phyloP scores from a whole-genome alignment of 768 basidiomycete species.

The Inosperma sp. region DNA sequence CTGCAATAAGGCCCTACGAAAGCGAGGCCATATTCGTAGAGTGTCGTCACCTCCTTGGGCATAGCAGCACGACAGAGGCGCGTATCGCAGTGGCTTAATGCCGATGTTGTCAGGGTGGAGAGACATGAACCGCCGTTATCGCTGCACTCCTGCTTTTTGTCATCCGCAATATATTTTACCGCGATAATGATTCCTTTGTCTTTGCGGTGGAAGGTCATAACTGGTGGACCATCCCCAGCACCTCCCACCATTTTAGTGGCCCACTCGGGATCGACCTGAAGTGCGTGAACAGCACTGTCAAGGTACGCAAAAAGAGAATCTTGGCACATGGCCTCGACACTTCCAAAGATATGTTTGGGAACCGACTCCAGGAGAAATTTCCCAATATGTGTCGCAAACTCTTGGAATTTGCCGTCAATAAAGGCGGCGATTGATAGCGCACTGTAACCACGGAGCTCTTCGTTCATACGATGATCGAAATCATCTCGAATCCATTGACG shows the following conservation, averaged over 20 bases:
- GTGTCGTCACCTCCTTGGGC: not conserved
- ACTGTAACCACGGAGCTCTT: not conserved
- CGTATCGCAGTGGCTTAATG: slow-evolving; percentile 1
- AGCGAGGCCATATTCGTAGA: slow-evolving; percentile 1
- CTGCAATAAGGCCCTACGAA: slow-evolving; percentile 3
- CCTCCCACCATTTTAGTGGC: not conserved
- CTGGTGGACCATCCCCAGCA: slow-evolving; percentile 1
- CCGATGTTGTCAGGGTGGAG: not conserved
- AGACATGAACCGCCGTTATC: not conserved
- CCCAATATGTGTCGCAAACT: not conserved
- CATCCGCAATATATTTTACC: not conserved
- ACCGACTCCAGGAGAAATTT: not conserved
- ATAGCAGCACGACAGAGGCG: not conserved
- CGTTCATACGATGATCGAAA: not conserved
- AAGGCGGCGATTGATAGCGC: not conserved
- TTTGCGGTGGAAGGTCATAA: not conserved
- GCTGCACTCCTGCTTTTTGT: not conserved
- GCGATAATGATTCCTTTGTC: not conserved
- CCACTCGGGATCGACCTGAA: not conserved
- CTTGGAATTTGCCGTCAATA: not conserved
- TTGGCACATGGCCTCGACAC: not conserved
- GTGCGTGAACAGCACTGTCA: not conserved
- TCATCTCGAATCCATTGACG: not conserved
- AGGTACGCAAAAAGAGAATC: not conserved
- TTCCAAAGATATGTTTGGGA: slow-evolving; percentile 3